These are phyloP conservation scores for Lathyrus aphaca DNA, from an alignment of 306 rosid species.

Conservation along the genomic window DNA sequence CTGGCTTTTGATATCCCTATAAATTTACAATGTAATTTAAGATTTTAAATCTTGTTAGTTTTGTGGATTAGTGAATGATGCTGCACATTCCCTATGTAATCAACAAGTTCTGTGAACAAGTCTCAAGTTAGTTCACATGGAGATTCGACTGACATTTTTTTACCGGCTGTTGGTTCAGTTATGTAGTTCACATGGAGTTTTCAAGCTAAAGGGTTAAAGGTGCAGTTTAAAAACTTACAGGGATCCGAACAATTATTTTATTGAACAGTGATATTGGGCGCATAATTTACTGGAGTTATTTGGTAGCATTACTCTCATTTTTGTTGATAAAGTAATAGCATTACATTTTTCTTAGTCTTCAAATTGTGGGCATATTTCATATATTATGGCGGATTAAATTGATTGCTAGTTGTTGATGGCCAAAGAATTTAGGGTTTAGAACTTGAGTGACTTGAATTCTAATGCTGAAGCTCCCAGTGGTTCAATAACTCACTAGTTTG, in stretches of 20 bases:
- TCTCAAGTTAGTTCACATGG: not conserved
- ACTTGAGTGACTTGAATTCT: not conserved
- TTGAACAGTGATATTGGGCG: conserved; percentile 1
- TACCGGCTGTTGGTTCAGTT: conserved; percentile 8
- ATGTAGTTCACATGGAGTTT: conserved; percentile 16
- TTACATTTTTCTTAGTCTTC: not conserved
- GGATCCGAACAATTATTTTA: not conserved
- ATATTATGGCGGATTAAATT: not conserved
- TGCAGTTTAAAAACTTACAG: not conserved
- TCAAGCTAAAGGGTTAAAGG: conserved; percentile 9
- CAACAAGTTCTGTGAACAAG: conserved; percentile 6
- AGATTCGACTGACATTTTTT: conserved; percentile 3
- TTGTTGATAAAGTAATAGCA: not conserved
- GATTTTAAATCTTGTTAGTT: conserved; percentile 33
- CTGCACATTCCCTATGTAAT: conserved; percentile 28
- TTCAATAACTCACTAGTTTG: not conserved
- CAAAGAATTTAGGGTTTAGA: too few species aligned
- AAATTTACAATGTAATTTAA: conserved; percentile 35
- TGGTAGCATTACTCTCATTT: not conserved
- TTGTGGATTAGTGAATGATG: conserved; percentile 37
- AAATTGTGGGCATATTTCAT: not conserved
- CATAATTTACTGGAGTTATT: not conserved
- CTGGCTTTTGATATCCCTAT: conserved; percentile 31
- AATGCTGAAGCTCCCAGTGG: not conserved
- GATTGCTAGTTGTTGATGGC: too few species aligned